These are phyloP conservation scores for Leccinum boreale DNA, from an alignment of 768 basidiomycete genomes.

Conservation along the genomic window DNA sequence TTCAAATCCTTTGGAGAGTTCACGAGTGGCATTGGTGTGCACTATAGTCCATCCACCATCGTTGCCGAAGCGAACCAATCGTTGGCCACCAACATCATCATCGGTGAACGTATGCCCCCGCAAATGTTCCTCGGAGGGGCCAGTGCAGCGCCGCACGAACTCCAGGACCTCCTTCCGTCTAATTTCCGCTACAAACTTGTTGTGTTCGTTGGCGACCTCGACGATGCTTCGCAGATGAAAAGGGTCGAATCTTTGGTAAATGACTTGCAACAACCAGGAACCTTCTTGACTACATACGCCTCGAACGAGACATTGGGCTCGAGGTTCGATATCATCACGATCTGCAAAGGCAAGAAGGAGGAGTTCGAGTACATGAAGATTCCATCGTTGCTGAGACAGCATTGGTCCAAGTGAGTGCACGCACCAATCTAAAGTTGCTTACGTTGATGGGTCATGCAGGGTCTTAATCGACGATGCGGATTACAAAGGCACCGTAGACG, in stretches of 20 bases:
- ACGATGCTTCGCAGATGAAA: constrained; percentile 15
- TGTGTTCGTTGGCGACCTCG: constrained; percentile 41
- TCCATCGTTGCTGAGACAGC: constrained; percentile 32
- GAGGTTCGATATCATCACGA: constrained; percentile 31
- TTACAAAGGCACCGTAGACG: constrained; percentile 41
- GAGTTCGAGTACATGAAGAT: constrained; percentile 31
- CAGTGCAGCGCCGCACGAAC: constrained; percentile 43
- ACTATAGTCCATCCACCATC: constrained; percentile 42
- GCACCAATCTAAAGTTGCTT: neutral
- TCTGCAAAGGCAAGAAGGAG: constrained; percentile 31
- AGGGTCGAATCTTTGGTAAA: constrained; percentile 27
- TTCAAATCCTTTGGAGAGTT: constrained; percentile 47
- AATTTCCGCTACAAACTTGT: constrained; percentile 50
- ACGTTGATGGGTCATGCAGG: constrained; percentile 33
- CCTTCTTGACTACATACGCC: constrained; percentile 28
- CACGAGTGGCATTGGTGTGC: constrained; percentile 47
- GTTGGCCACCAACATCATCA: constrained; percentile 36
- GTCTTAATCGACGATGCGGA: constrained; percentile 58
- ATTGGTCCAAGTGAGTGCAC: constrained; percentile 41
- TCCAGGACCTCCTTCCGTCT: constrained; percentile 48
- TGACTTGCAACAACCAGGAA: constrained; percentile 22
- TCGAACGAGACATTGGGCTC: constrained; percentile 18
- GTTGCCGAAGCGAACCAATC: constrained; percentile 35
- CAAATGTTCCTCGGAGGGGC: constrained; percentile 45
- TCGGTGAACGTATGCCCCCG: constrained; percentile 52